phyloP scores from a whole-genome alignment of 768 basidiomycete species.

The Xanthoconium purpureum region DNA sequence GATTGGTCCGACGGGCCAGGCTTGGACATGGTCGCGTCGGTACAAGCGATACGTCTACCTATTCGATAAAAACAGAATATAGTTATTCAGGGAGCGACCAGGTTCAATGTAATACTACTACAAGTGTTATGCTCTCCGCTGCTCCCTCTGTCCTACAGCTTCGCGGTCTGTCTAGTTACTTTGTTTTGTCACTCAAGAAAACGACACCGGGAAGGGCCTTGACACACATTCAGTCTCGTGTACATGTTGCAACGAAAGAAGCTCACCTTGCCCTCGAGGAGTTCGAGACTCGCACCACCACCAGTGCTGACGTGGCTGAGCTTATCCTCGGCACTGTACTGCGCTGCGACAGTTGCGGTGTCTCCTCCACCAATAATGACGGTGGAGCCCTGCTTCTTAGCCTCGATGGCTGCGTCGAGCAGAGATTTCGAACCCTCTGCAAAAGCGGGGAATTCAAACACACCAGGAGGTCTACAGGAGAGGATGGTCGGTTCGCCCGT shows the following conservation, averaged over 20 bases:
- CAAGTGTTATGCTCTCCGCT: slow-evolving; percentile 5
- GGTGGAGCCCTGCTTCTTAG: slow-evolving; percentile 78
- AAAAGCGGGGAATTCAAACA: slow-evolving; percentile 95
- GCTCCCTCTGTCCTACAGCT: slow-evolving; percentile 10
- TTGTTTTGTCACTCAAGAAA: slow-evolving; percentile 76
- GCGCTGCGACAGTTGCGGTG: slow-evolving; percentile 94
- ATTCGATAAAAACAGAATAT: slow-evolving; percentile 20
- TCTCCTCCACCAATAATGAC: slow-evolving; percentile 97
- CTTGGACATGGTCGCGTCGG: slow-evolving; percentile 9
- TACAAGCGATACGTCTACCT: not conserved
- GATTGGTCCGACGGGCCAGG: slow-evolving; percentile 11
- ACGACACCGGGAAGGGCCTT: slow-evolving; percentile 89
- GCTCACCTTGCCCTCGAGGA: slow-evolving; percentile 94
- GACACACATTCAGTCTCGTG: slow-evolving; percentile 14
- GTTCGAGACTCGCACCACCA: slow-evolving; percentile 89
- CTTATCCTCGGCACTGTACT: slow-evolving; percentile 78
- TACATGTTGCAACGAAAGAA: not conserved
- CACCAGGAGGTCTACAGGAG: slow-evolving; percentile 79
- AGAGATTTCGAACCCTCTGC: slow-evolving; percentile 80
- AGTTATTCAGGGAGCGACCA: slow-evolving; percentile 7
- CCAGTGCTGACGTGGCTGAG: slow-evolving; percentile 97
- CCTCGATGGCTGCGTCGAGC: slow-evolving; percentile 82
- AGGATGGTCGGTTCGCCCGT: not conserved
- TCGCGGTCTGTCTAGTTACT: slow-evolving; percentile 10
- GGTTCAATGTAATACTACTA: slow-evolving; percentile 2